phyloP scores from a whole-genome alignment of 2,329 filamentous ascomycete species.

The Cercospora brassicicola region DNA sequence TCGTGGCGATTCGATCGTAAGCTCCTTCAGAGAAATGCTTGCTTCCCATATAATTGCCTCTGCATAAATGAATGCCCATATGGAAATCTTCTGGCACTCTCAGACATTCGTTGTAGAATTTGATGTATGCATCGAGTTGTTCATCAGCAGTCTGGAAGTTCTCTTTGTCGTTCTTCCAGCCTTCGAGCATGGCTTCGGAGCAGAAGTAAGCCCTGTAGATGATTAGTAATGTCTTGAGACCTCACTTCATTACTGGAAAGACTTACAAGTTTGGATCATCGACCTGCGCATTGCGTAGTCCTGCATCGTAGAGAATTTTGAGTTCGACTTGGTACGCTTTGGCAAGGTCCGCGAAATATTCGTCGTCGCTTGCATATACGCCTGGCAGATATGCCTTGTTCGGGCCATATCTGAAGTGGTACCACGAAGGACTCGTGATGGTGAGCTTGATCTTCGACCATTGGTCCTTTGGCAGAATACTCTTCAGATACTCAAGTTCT shows the following conservation, averaged over 20 bases:
- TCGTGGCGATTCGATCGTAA: conserved; percentile 49
- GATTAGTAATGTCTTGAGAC: not conserved
- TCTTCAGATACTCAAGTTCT: conserved; percentile 62
- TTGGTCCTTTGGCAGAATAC: conserved; percentile 58
- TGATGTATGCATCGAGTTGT: conserved; percentile 73
- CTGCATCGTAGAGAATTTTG: conserved; percentile 48
- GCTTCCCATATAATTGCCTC: conserved; percentile 51
- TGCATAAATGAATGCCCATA: conserved; percentile 73
- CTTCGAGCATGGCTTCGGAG: conserved; percentile 68
- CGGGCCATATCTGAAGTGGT: conserved; percentile 65
- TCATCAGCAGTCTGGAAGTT: conserved; percentile 69
- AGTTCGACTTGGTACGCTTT: conserved; percentile 51
- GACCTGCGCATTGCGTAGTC: conserved; percentile 51
- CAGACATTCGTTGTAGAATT: conserved; percentile 69
- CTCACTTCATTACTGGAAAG: not conserved
- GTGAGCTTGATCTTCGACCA: conserved; percentile 61
- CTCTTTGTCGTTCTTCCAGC: conserved; percentile 66
- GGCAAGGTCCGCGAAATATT: conserved; percentile 51
- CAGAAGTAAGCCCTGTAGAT: conserved; percentile 60
- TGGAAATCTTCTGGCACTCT: conserved; percentile 67
- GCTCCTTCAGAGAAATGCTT: conserved; percentile 51
- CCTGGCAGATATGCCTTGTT: conserved; percentile 49
- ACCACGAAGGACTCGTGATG: conserved; percentile 44
- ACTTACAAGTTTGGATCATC: conserved; percentile 46
- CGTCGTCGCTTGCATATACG: conserved; percentile 49